Percentiles rank a stretch among this genome's conserved stretches.
phyloP scores from a whole-genome alignment of 108 stramenopile species.

The Pseudonitzschia multiseries region DNA sequence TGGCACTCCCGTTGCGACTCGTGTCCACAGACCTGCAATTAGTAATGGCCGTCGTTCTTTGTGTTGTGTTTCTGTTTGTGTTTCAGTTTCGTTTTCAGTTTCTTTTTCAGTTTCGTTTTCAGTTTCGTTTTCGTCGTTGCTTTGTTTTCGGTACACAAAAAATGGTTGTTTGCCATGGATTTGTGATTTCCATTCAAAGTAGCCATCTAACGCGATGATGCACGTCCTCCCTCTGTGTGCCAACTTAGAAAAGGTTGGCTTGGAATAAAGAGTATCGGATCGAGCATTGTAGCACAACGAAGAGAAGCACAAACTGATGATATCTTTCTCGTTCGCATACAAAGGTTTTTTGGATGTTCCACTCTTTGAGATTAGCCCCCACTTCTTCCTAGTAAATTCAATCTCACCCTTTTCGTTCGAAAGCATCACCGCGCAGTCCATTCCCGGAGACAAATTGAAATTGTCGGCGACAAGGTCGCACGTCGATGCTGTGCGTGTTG shows the following conservation, averaged over 20 bases:
- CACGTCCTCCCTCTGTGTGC: conserved; percentile 50
- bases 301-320: conserved; percentile 56
- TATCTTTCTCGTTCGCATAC: conserved; percentile 24
- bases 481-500: not conserved
- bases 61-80: not conserved
- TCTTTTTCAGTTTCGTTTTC: too few species aligned
- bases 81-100: too few species aligned
- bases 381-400: conserved; percentile 44
- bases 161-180: conserved; percentile 80
- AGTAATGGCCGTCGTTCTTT: conserved; percentile 32
- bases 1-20: conserved; percentile 47
- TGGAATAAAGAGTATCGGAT: conserved; percentile 69
- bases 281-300: conserved; percentile 82
- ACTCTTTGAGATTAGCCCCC: conserved; percentile 73
- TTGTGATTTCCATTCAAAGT: conserved; percentile 78
- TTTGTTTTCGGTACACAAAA: conserved; percentile 47
- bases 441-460: conserved; percentile 60
- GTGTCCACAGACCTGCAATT: conserved; percentile 71
- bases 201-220: conserved; percentile 78
- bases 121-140: not conserved
- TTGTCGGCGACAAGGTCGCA: conserved; percentile 25
- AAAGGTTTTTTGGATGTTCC: conserved; percentile 50
- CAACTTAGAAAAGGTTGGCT: conserved; percentile 61
- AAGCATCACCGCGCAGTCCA: conserved; percentile 37
- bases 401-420: conserved; percentile 35